Percentiles rank a stretch among this genome's conserved stretches.
Evolutionary conservation across 768 basidiomycete genomes (phyloP).

Genomic region (Exsudoporus frostii): DNA sequence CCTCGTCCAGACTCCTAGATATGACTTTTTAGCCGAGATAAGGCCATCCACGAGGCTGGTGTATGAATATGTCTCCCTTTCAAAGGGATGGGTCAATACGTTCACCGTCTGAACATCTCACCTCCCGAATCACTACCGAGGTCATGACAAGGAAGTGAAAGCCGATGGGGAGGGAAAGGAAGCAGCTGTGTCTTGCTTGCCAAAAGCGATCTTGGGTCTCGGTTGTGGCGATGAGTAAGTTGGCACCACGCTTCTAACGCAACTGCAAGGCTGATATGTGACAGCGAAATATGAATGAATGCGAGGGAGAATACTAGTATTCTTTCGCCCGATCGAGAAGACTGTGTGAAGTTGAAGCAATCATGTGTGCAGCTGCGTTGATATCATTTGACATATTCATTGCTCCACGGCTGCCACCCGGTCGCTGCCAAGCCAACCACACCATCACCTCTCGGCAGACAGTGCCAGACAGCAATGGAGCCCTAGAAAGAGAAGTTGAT

Average conservation of each 20-base stretch:
- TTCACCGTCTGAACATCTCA: neutral
- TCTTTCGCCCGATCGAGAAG: neutral
- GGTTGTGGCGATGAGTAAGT: neutral
- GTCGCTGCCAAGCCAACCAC: slow-evolving; percentile 1
- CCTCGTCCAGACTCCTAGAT: neutral
- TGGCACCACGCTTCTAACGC: neutral
- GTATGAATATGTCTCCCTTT: neutral
- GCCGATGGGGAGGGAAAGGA: neutral
- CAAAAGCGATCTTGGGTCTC: neutral
- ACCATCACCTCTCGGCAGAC: neutral
- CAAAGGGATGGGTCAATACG: neutral
- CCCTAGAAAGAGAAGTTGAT: neutral
- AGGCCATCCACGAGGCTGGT: neutral
- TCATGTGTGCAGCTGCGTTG: neutral
- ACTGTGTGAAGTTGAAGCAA: neutral
- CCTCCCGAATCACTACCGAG: neutral
- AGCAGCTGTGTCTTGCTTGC: neutral
- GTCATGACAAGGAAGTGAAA: neutral
- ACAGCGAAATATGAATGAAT: neutral
- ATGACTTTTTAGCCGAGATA: slow-evolving; percentile 4
- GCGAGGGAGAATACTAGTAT: neutral
- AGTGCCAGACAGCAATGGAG: neutral
- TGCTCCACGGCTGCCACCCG: neutral
- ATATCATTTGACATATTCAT: neutral
- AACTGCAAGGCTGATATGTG: slow-evolving; percentile 1